A percentile compares a stretch with the other conserved stretches of the same genome.
Conservation (phyloP, 768 basidiomycete species). For the Lyophyllum decastes region DNA sequence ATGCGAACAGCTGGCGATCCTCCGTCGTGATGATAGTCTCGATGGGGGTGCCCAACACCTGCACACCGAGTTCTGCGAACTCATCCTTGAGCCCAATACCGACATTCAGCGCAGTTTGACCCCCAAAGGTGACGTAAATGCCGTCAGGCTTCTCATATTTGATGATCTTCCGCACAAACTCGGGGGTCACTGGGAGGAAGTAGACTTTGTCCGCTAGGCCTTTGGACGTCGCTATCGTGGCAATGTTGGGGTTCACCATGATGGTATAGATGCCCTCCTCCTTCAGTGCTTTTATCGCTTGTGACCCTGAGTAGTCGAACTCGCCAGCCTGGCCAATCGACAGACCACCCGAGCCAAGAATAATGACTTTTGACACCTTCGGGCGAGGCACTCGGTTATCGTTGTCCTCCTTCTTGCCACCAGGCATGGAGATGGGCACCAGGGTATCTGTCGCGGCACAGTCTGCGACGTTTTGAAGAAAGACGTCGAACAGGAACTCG, state of each 20-base stretch:
- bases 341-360: conserved; percentile 95
- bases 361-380: conserved; percentile 90
- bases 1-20: conserved; percentile 91
- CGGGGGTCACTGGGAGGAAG: conserved; percentile 97
- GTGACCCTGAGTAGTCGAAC: conserved; percentile 99
- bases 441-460: conserved; percentile 60
- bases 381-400: conserved; percentile 68
- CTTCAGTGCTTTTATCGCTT: conserved; percentile 99
- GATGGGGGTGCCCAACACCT: conserved; percentile 95
- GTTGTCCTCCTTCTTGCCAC: conserved; percentile 84
- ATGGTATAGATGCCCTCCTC: conserved; percentile 99
- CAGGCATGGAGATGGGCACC: conserved; percentile 67
- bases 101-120: conserved; percentile 95
- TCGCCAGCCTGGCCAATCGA: conserved; percentile 99
- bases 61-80: conserved; percentile 84
- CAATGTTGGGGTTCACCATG: conserved; percentile 98
- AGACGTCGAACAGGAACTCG: conserved; percentile 98
- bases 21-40: conserved; percentile 97
- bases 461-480: conserved; percentile 84
- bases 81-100: conserved; percentile 98
- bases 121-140: conserved; percentile 98
- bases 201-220: conserved; percentile 99
- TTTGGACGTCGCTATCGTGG: conserved; percentile 96
- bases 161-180: conserved; percentile 98
- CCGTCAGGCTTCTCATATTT: conserved; percentile 98